Percentiles rank a stretch among this genome's conserved stretches.
Conservation (phyloP, 495 filamentous ascomycete species). For the Trichoderma gamsii region DNA sequence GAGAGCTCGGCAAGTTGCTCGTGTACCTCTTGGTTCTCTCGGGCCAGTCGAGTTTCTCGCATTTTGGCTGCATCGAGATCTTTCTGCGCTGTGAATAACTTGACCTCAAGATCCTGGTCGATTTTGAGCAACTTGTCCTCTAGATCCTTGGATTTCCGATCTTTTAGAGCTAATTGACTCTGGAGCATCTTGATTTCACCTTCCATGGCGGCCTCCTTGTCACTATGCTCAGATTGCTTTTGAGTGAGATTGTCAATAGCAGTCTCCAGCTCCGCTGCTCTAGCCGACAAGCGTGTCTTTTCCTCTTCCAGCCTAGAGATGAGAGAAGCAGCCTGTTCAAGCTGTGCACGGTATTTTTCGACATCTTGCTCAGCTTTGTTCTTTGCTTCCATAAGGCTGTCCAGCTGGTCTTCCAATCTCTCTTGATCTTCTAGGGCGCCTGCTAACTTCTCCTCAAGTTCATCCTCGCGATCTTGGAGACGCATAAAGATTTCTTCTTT, state of each 20-base stretch:
- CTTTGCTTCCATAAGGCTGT: slow-evolving; percentile 82
- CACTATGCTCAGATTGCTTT: slow-evolving; percentile 60
- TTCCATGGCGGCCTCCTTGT: slow-evolving; percentile 63
- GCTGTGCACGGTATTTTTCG: slow-evolving; percentile 66
- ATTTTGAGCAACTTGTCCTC: slow-evolving; percentile 77
- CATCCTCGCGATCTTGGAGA: slow-evolving; percentile 79
- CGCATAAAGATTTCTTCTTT: slow-evolving; percentile 98
- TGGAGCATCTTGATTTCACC: slow-evolving; percentile 87
- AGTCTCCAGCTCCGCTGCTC: slow-evolving; percentile 58
- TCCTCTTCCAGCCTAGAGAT: slow-evolving; percentile 79
- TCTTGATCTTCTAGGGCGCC: slow-evolving; percentile 96
- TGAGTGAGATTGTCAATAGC: slow-evolving; percentile 62
- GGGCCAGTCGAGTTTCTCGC: slow-evolving; percentile 66
- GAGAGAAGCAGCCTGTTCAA: slow-evolving; percentile 86
- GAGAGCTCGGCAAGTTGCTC: slow-evolving; percentile 84
- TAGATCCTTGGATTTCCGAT: slow-evolving; percentile 82
- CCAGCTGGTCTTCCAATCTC: slow-evolving; percentile 84
- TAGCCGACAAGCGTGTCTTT: slow-evolving; percentile 65
- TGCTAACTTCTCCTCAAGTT: slow-evolving; percentile 84
- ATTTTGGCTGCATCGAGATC: slow-evolving; percentile 66
- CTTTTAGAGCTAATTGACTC: slow-evolving; percentile 83
- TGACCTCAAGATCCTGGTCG: slow-evolving; percentile 87
- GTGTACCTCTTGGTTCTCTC: slow-evolving; percentile 78
- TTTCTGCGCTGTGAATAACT: slow-evolving; percentile 73
- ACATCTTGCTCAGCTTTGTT: slow-evolving; percentile 83